Conservation (phyloP, 257 asterid species). For the Verbascum thapsus region DNA sequence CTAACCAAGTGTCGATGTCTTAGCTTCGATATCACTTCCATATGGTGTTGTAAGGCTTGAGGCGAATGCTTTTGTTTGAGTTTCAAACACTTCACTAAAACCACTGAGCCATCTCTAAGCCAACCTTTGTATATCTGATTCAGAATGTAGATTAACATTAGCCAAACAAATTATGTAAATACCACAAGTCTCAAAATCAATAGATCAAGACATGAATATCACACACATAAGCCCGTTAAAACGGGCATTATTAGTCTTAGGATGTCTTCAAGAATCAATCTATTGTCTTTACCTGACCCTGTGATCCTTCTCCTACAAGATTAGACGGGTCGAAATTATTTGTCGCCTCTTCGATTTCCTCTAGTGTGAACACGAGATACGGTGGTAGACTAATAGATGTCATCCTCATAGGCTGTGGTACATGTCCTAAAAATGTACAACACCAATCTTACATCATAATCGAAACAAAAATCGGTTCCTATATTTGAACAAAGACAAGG, state of each 20-base stretch:
- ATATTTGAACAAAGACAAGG: too few relatives aligned
- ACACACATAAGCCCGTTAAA: too few relatives aligned
- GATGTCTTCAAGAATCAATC: too few relatives aligned
- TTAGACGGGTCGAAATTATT: slow-evolving; percentile 75
- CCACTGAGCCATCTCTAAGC: slow-evolving; percentile 83
- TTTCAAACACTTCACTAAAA: slow-evolving; percentile 81
- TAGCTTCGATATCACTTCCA: slow-evolving; percentile 87
- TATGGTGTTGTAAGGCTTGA: slow-evolving; percentile 84
- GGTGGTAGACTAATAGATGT: slow-evolving; percentile 83
- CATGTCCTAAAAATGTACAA: slow-evolving; percentile 45
- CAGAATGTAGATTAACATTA: too few relatives aligned
- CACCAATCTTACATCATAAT: slow-evolving; percentile 4
- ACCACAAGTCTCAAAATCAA: too few relatives aligned
- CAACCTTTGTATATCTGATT: slow-evolving; percentile 87
- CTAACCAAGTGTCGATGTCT: slow-evolving; percentile 92
- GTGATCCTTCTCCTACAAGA: slow-evolving; percentile 83
- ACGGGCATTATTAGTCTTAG: too few relatives aligned
- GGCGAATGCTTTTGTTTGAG: slow-evolving; percentile 83
- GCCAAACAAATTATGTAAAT: too few relatives aligned
- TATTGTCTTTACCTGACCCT: slow-evolving; percentile 63
- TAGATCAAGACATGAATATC: too few relatives aligned
- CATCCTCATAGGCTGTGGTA: slow-evolving; percentile 75
- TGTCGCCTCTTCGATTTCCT: slow-evolving; percentile 94
- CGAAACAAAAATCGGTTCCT: background rate
- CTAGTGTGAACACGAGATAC: slow-evolving; percentile 81